Base-by-base conservation (phyloP, 176 grass and related monocot species). In the Bonia amplexicaulis region DNA sequence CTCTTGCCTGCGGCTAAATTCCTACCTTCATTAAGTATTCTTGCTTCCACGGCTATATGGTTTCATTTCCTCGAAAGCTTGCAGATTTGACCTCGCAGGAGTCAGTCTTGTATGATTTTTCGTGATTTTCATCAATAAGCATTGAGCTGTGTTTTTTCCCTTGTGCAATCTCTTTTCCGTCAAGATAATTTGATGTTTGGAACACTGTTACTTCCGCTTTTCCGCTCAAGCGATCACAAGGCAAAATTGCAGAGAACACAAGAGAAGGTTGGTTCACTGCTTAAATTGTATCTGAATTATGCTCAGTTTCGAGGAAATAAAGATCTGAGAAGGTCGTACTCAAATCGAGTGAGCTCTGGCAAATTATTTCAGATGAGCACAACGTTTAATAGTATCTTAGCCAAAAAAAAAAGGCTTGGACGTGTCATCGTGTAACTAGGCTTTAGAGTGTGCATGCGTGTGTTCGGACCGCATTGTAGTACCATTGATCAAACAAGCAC, bases 91-190 rank as follows among this genome's bases (percentile, higher is more conserved):
- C 20, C 19, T 66, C 12, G 54, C 11, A 25, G 31, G 54, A 61
- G 58, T 1, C 1, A n/a, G 19, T 25, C 16, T 70, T 27, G 49
- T 79, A 53, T 57, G 26, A 61, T 81, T 71, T 39, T 31, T 53
- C 23, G 20, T 65, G 83, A 80, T 83, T 82, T 87, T 52, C 64
- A 29, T 62, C 20, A 90, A 90, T 89, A 89, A 83, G 27, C 78
- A 54, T 58, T 75, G 46, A 51, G 47, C 1, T 44, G 22, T 81
- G 71, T 52, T 52, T 69, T 2, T 7, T 15, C 2, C 7, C 22
- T 23, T 46, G 2, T 73, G 22, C 27, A 62, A 41, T 39, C 29
- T 35, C 8, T 12, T 2, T 64, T 64, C 31, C 6, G 13, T 65
- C 27, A 65, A 33, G 13, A 33, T 35, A 15, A 35, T 31, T 15